Conservation (phyloP, 257 asterid species). For the Solanum chiquidenum region DNA sequence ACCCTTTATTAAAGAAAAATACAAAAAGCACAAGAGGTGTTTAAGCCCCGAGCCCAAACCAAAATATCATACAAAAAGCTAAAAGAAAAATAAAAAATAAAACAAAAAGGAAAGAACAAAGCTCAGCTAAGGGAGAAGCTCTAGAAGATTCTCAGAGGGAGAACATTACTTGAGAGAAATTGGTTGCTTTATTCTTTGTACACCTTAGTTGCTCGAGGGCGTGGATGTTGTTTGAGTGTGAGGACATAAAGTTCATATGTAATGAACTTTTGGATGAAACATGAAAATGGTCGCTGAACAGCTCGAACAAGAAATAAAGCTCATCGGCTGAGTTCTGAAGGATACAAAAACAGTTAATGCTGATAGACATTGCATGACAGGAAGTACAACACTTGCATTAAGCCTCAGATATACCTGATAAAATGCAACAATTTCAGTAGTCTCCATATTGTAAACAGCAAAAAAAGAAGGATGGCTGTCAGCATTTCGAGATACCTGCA, state of each 20-base stretch:
- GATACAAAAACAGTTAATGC: neutral
- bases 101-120: neutral
- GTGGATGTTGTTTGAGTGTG: constrained; percentile 77
- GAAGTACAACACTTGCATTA: neutral
- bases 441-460: constrained; percentile 97
- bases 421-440: constrained; percentile 80
- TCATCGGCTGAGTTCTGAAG: constrained; percentile 89
- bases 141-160: neutral
- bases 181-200: constrained; percentile 61
- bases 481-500: constrained; percentile 67
- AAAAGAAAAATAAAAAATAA: neutral
- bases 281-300: constrained; percentile 77
- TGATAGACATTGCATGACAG: neutral
- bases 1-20: neutral
- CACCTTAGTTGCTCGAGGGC: constrained; percentile 72
- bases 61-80: neutral
- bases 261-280: constrained; percentile 61
- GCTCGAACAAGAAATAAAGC: constrained; percentile 71
- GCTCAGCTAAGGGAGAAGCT: neutral
- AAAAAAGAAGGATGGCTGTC: constrained; percentile 90
- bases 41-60: neutral
- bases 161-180: constrained; percentile 60
- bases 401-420: constrained; percentile 51
- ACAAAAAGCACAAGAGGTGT: neutral
- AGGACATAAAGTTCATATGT: constrained; percentile 63